Evolutionary conservation across 169 alveolate species (phyloP).

Genomic region (Perkinsus olseni): DNA sequence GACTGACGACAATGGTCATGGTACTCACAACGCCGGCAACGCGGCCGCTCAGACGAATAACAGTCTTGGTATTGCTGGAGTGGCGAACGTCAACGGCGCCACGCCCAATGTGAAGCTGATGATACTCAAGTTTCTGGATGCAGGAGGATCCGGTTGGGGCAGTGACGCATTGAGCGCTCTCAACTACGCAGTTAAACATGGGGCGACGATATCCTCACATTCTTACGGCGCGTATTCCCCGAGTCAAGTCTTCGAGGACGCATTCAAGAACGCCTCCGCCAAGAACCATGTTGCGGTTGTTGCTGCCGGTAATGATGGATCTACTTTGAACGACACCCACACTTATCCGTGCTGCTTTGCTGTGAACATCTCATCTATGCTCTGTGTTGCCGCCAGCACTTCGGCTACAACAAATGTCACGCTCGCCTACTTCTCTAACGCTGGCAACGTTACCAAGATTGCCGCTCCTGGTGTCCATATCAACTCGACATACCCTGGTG

Average conservation of each 20-base stretch:
- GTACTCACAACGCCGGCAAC: slow-evolving; percentile 39
- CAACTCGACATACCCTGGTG: slow-evolving; percentile 23
- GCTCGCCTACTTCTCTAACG: slow-evolving; percentile 24
- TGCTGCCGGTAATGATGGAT: slow-evolving; percentile 27
- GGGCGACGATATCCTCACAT: slow-evolving; percentile 20
- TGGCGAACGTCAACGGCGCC: slow-evolving; percentile 26
- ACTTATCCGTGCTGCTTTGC: slow-evolving; percentile 29
- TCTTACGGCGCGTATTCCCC: slow-evolving; percentile 32
- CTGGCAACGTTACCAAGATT: slow-evolving; percentile 26
- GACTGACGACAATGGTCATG: slow-evolving; percentile 35
- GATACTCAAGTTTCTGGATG: slow-evolving; percentile 23
- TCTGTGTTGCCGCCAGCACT: slow-evolving; percentile 13
- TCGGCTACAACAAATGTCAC: no score
- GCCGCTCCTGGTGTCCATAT: slow-evolving; percentile 38
- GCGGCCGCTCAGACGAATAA: slow-evolving; percentile 33
- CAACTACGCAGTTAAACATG: slow-evolving; percentile 29
- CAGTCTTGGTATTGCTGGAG: slow-evolving; percentile 18
- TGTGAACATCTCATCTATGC: slow-evolving; percentile 26
- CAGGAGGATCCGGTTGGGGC: slow-evolving; percentile 25
- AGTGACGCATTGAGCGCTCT: no score
- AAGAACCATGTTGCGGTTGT: slow-evolving; percentile 28
- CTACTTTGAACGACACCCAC: slow-evolving; percentile 21
- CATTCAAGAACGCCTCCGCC: slow-evolving; percentile 25
- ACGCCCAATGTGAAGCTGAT: slow-evolving; percentile 18
- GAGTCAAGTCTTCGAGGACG: slow-evolving; percentile 27